A percentile compares a stretch with the other conserved stretches of the same genome.
phyloP scores from a whole-genome alignment of 108 stramenopile genomes.

The Skeletonema grethae region DNA sequence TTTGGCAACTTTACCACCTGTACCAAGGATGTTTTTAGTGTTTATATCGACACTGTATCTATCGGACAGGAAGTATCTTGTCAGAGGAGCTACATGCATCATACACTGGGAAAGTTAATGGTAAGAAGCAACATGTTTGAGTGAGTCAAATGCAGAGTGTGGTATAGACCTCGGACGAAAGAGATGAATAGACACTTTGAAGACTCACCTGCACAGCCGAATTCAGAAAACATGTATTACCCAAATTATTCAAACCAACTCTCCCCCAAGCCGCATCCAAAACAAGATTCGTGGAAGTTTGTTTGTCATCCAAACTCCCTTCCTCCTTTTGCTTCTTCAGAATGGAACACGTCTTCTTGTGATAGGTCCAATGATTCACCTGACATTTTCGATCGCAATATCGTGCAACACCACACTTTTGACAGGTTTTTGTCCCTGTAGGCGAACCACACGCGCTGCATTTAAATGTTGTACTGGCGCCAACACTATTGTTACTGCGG shows the following conservation, averaged over 20 bases:
- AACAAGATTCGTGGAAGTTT: slow-evolving; percentile 3
- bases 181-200: not conserved
- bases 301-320: slow-evolving; percentile 10
- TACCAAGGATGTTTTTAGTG: slow-evolving; percentile 73
- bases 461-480: not conserved
- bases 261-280: slow-evolving; percentile 32
- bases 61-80: slow-evolving; percentile 85
- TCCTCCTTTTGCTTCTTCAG: slow-evolving; percentile 15
- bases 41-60: slow-evolving; percentile 68
- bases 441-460: slow-evolving; percentile 67
- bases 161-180: not conserved
- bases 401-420: slow-evolving; percentile 45
- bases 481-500: not conserved
- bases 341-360: slow-evolving; percentile 49
- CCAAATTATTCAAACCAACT: slow-evolving; percentile 92
- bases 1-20: slow-evolving; percentile 78
- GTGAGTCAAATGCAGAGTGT: not conserved
- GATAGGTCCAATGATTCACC: slow-evolving; percentile 70
- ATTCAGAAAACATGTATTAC: slow-evolving; percentile 98
- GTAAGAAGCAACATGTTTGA: not conserved
- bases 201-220: slow-evolving; percentile 72
- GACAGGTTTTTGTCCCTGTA: slow-evolving; percentile 50
- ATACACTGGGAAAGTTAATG: slow-evolving; percentile 56
- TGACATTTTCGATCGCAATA: slow-evolving; percentile 73
- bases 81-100: slow-evolving; percentile 81